Base-by-base conservation (phyloP, 306 rosid species). In the Vicia faba region DNA sequence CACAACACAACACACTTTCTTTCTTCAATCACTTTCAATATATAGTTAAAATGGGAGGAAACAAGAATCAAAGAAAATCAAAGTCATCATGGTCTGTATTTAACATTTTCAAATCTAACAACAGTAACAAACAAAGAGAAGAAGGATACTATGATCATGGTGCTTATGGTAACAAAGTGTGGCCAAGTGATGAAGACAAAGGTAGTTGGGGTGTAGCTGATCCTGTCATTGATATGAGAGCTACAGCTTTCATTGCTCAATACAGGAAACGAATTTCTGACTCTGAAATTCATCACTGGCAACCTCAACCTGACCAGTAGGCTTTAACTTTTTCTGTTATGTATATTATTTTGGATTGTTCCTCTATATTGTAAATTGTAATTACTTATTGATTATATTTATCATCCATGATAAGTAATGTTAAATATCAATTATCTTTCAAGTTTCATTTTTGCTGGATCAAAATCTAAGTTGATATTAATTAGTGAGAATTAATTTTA, bases 131-230 rank as follows among this genome's bases (percentile, higher is more conserved):
- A 53, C 67, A 64, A 5, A 69, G 81, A 66, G 68, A 71, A 0
- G 53, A 26, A 50, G 62, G 39, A 5, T 64, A 68, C 2, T 16
- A 69, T 7, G 7, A 65, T 11, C 61, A 57, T 39, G 26, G 15
- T 36, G 4, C 5, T 45, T 16, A 77, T 48, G 85, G 75, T 0
- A 85, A 55, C 59, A 78, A 59, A 76, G 89, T 87, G 13, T 85
- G 88, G 90, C 84, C 89, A 0, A 92, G 95, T 46, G 93, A 89
- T 26, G 91, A 75, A 44, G 98, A 92, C 70, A 78, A 74, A 74
- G 86, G 73, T 1, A 64, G 67, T 0, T 79, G 65, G 62, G 81
- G 87, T n/a, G 85, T 76, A 0, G 92, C 90, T 9, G 96, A 85
- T 57, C 96, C 85, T 18, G 81, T 59, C 46, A 84, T 92, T 68